Percentiles rank a stretch among this genome's conserved stretches.
These are phyloP conservation scores for Magnusiomyces sp. DNA, from an alignment of 1,139 yeast genomes.

Conservation along the genomic window DNA sequence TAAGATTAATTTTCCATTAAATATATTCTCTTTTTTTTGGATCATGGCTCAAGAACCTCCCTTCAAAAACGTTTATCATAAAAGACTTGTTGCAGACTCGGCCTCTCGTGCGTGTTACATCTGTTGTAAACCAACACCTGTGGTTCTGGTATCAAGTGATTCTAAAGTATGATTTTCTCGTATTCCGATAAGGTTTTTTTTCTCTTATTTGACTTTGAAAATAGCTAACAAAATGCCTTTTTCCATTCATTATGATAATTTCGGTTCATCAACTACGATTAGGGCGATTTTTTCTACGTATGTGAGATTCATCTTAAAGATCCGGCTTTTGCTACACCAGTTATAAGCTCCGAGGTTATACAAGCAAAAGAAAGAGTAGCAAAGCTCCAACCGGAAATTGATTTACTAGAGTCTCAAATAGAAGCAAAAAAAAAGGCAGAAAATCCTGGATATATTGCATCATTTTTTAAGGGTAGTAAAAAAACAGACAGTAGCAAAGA, in stretches of 20 bases:
- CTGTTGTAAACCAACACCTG: constrained; percentile 57
- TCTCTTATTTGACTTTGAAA: no score
- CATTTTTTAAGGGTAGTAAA: neutral
- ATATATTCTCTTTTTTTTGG: neutral
- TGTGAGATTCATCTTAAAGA: constrained; percentile 61
- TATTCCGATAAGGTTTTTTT: neutral
- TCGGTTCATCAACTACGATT: constrained; percentile 7
- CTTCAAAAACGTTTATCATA: constrained; percentile 46
- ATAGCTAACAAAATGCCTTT: no score
- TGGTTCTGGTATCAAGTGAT: constrained; percentile 49
- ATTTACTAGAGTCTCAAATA: constrained; percentile 24
- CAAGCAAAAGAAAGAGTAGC: constrained; percentile 37
- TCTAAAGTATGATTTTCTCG: constrained; percentile 25
- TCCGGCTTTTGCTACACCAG: constrained; percentile 50
- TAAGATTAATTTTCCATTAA: neutral
- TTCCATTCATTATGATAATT: neutral
- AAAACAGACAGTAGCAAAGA: constrained; percentile 18
- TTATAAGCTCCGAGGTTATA: constrained; percentile 41
- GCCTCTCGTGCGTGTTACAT: constrained; percentile 53
- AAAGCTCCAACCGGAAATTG: constrained; percentile 38
- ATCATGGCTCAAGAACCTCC: constrained; percentile 15
- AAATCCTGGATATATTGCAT: constrained; percentile 9
- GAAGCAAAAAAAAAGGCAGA: constrained; percentile 9
- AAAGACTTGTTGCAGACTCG: constrained; percentile 49
- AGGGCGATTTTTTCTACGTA: constrained; percentile 58